Conservation (phyloP, 1,139 yeast species). For the Saccharomyces hybrid region DNA sequence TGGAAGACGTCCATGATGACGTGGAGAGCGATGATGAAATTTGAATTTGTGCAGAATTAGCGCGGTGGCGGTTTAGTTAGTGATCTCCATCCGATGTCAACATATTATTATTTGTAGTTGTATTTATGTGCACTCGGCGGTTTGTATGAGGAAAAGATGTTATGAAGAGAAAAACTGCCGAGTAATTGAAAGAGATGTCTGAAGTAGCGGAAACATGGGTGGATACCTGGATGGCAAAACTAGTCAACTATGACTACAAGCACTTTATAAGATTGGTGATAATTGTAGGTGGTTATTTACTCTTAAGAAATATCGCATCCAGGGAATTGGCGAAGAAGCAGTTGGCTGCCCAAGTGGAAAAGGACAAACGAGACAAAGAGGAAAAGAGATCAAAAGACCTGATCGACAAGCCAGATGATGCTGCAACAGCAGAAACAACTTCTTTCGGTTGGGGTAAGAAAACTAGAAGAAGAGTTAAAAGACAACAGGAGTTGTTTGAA, state of each 20-base stretch:
- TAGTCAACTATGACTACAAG: background rate
- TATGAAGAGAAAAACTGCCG: background rate
- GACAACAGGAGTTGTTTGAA: slow-evolving; percentile 48
- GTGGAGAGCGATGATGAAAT: background rate
- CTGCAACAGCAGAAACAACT: slow-evolving; percentile 31
- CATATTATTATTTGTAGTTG: background rate
- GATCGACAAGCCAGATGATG: slow-evolving; percentile 34
- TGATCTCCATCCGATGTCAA: slow-evolving; percentile 1
- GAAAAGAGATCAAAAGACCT: slow-evolving; percentile 37
- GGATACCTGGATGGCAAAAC: background rate
- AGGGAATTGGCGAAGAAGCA: slow-evolving; percentile 45
- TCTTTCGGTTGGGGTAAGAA: slow-evolving; percentile 73
- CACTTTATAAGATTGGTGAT: slow-evolving; percentile 36
- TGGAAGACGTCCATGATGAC: background rate
- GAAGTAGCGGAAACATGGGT: background rate
- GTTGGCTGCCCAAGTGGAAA: slow-evolving; percentile 43
- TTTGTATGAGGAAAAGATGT: background rate
- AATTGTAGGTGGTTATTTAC: slow-evolving; percentile 41
- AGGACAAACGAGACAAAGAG: slow-evolving; percentile 32
- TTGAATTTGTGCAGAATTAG: background rate
- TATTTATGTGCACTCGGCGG: background rate
- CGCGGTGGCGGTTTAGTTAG: slow-evolving; percentile 1
- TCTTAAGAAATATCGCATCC: slow-evolving; percentile 38
- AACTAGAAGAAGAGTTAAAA: slow-evolving; percentile 52
- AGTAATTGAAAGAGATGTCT: background rate